These are phyloP conservation scores for Saccharomyces hybrid DNA, from an alignment of 1,139 yeast genomes.

Conservation along the genomic window DNA sequence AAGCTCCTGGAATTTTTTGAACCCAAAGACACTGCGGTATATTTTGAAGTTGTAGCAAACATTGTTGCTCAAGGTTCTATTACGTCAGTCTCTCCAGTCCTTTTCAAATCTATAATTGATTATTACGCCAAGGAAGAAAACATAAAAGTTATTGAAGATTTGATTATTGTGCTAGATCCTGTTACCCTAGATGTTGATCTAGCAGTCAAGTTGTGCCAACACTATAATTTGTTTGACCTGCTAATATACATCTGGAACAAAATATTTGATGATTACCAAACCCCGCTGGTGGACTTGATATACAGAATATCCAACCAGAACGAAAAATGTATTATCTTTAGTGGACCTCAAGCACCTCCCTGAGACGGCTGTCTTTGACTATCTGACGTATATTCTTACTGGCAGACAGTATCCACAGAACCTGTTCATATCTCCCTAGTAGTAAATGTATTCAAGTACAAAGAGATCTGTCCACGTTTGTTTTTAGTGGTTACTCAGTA, in stretches of 20 bases:
- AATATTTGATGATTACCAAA: conserved; percentile 54
- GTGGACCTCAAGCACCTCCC: conserved; percentile 3
- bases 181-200: conserved; percentile 65
- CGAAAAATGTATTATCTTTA: conserved; percentile 12
- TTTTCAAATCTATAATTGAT: conserved; percentile 53
- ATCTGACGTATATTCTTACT: conserved; percentile 60
- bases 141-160: conserved; percentile 50
- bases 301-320: conserved; percentile 8
- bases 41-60: conserved; percentile 44
- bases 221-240: conserved; percentile 51
- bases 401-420: conserved; percentile 78
- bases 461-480: conserved; percentile 41
- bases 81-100: conserved; percentile 47
- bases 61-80: conserved; percentile 45
- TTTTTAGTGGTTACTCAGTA: conserved; percentile 47
- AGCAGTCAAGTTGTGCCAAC: conserved; percentile 52
- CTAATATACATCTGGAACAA: conserved; percentile 61
- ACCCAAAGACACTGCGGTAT: conserved; percentile 31
- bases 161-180: conserved; percentile 60
- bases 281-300: conserved; percentile 51
- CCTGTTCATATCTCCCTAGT: conserved; percentile 34
- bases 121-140: conserved; percentile 38
- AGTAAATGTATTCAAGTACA: conserved; percentile 35
- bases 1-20: conserved; percentile 41
- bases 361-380: conserved; percentile 38